Conservation (phyloP, 1,284 basidiomycete species). For the Moniliella sp. region DNA sequence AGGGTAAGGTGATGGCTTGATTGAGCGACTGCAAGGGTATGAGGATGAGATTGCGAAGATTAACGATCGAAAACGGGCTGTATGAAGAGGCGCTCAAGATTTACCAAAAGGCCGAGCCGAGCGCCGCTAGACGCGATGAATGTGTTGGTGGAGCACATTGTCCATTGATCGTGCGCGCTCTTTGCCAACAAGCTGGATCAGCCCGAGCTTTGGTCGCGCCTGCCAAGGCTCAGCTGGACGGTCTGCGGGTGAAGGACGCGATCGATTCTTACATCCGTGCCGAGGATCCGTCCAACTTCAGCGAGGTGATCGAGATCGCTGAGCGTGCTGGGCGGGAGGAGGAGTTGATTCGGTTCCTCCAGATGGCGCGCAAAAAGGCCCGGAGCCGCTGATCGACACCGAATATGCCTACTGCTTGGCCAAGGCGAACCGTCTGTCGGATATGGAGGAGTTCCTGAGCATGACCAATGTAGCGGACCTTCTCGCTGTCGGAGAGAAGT, state of each 20-base stretch:
- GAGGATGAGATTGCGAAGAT: constrained; percentile 91
- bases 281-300: constrained; percentile 80
- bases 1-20: constrained; percentile 94
- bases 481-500: constrained; percentile 84
- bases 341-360: constrained; percentile 84
- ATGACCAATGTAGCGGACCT: constrained; percentile 99
- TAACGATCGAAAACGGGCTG: constrained; percentile 79
- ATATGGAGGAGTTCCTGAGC: constrained; percentile 91
- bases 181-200: constrained; percentile 91
- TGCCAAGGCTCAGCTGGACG: constrained; percentile 97
- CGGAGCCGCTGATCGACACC: constrained; percentile 98
- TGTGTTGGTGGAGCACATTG: constrained; percentile 91
- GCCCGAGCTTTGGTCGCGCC: constrained; percentile 85
- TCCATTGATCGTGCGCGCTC: constrained; percentile 83
- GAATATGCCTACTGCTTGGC: constrained; percentile 30
- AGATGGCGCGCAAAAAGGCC: constrained; percentile 96
- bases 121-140: constrained; percentile 65
- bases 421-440: constrained; percentile 28
- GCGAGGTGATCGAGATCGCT: constrained; percentile 88
- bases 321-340: constrained; percentile 91
- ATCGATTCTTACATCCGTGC: constrained; percentile 99
- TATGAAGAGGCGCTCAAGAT: constrained; percentile 71
- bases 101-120: constrained; percentile 28
- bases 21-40: constrained; percentile 89
- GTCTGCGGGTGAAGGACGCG: constrained; percentile 88